Evolutionary conservation across 805 yeast species (phyloP).

Genomic region (Lipomyces orientalis): DNA sequence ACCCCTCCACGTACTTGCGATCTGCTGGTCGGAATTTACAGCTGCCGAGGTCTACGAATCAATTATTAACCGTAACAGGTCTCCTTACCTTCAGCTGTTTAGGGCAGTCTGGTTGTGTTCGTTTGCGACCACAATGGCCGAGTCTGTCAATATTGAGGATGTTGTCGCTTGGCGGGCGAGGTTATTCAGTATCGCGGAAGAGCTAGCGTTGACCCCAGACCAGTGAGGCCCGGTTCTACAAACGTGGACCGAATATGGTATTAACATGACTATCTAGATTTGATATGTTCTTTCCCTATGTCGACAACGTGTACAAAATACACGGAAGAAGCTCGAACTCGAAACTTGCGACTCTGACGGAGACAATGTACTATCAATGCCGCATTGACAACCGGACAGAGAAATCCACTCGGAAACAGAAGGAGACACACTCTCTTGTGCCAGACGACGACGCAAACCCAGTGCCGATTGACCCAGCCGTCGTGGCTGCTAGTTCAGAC

Average conservation of each 20-base stretch:
- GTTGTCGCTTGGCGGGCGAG: conserved; percentile 26
- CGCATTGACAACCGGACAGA: conserved; percentile 25
- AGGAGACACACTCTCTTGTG: background rate
- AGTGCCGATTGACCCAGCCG: conserved; percentile 1
- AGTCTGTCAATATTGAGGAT: conserved; percentile 3
- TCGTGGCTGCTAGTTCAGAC: conserved; percentile 2
- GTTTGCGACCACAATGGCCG: background rate
- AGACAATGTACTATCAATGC: conserved; percentile 31
- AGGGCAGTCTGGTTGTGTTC: background rate
- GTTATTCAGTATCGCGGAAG: conserved; percentile 22
- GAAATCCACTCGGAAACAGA: conserved; percentile 11
- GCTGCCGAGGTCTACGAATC: background rate
- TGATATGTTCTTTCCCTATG: conserved; percentile 21
- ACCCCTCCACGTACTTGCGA: background rate
- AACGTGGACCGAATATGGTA: background rate
- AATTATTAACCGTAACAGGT: background rate
- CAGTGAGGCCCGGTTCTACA: conserved; percentile 13
- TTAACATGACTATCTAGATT: conserved; percentile 10
- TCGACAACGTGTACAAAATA: conserved; percentile 33
- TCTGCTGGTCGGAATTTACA: background rate
- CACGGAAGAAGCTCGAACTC: conserved; percentile 33
- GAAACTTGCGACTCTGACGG: conserved; percentile 24
- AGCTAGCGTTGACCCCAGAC: conserved; percentile 24
- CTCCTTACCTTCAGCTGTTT: background rate
- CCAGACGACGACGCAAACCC: background rate